Base-by-base conservation (phyloP, 768 basidiomycete species). In the Mycena crocata region DNA sequence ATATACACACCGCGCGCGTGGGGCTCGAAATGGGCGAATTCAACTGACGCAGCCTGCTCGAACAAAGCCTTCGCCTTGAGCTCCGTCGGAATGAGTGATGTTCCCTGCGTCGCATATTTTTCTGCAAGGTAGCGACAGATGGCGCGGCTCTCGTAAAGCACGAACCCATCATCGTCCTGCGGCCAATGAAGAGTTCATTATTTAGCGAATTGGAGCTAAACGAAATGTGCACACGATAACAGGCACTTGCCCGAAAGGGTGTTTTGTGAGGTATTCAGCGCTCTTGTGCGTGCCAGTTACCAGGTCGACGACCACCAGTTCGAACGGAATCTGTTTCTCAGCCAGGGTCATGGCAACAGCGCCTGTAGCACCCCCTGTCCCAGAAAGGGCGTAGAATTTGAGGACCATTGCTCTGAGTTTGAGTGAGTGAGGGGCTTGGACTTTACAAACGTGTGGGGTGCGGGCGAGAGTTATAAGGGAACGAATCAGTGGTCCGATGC, bases 281-380 rank as follows among this genome's bases (percentile, higher is more conserved):
- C 64, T 0, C 71, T 85, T 87, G 24, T 86, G 82, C 69, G 83
- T 80, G 21, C 74, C 68, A 52, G 78, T 78, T 17, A 42, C 0
- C 21, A 84, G 48, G 68, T 84, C 71, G 64, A 87, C 44, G 15
- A 26, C n/a, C 23, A 82, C 66, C 48, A 87, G 37, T 66, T 85
- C 82, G 70, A 83, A 88, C 0, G 83, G 81, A 17, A 89, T 76
- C 2, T 79, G 58, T 69, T 84, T 83, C 73, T 89, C 87, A 56
- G 78, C 75, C 57, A 81, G 77, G 23, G 84, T 68, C 52, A 78
- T 59, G 5, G 77, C 82, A 15, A 87, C 86, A 39, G 31, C 17
- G 85, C 78, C 21, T 76, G 76, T 13, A 83, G 82, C 74, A 78
- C 83, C 24, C 84, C 83, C 5, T 2, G 89, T 86, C 4, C 21